phyloP scores from a whole-genome alignment of 129 eudicot species.

The Deinandra increscens region DNA sequence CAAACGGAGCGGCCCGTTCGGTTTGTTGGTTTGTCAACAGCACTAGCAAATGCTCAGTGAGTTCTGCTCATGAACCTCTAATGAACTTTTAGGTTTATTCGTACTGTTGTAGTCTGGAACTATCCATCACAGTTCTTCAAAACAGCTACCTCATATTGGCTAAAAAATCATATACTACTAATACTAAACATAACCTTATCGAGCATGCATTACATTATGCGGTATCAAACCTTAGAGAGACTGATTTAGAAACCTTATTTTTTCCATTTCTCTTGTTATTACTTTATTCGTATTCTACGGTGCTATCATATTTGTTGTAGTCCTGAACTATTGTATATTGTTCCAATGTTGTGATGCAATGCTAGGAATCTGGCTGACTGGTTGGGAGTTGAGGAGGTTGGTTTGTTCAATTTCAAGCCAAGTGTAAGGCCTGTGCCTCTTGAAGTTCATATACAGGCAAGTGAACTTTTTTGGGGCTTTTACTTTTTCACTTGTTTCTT shows the following conservation, averaged over 20 bases:
- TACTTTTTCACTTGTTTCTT: not conserved
- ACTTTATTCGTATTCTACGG: constrained; percentile 1
- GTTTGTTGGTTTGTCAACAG: constrained; percentile 96
- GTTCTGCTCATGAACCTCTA: constrained; percentile 31
- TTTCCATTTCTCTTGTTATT: not conserved
- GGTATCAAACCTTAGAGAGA: not conserved
- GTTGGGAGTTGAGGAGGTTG: constrained; percentile 89
- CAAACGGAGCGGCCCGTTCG: constrained; percentile 93
- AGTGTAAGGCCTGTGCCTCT: constrained; percentile 99
- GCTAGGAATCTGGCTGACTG: constrained; percentile 91
- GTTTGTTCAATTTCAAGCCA: constrained; percentile 94
- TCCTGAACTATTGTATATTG: not conserved
- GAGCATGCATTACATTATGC: constrained; percentile 5
- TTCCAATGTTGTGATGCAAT: constrained; percentile 11
- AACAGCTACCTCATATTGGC: not conserved
- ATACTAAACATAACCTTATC: not conserved
- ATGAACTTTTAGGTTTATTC: constrained; percentile 3
- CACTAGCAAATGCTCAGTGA: constrained; percentile 97
- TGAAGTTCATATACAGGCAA: constrained; percentile 99
- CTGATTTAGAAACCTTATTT: not conserved
- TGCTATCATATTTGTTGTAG: not conserved
- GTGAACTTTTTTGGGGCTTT: constrained; percentile 24
- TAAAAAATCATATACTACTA: constrained; percentile 1
- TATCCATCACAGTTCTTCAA: constrained; percentile 11
- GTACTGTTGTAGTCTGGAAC: constrained; percentile 10